Evolutionary conservation across 352 stramenopile genomes (phyloP).

Genomic region (Phytophthora europaea): DNA sequence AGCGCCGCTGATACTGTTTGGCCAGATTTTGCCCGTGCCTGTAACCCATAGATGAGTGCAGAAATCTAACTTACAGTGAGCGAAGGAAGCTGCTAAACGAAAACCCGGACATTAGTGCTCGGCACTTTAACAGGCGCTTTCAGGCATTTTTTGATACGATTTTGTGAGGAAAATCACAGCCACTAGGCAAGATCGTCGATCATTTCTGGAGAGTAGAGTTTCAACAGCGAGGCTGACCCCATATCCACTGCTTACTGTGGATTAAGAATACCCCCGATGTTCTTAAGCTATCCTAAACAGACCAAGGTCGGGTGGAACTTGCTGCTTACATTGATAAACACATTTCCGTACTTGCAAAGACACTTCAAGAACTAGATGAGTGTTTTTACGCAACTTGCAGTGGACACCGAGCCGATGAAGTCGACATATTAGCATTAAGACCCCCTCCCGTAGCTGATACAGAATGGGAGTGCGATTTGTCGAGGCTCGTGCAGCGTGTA

Average conservation of each 20-base stretch:
- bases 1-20: conserved; percentile 35
- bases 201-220: conserved; percentile 2
- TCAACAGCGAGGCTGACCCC: too few species aligned
- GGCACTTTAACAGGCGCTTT: conserved; percentile 35
- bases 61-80: background rate
- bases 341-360: background rate
- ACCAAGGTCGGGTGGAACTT: background rate
- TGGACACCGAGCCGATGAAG: too few species aligned
- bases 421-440: background rate
- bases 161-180: background rate
- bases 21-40: conserved; percentile 33
- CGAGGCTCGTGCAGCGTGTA: background rate
- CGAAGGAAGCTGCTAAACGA: background rate
- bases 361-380: background rate
- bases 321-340: background rate
- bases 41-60: conserved; percentile 10
- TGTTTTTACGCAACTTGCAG: background rate
- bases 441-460: too few species aligned
- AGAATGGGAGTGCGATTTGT: background rate
- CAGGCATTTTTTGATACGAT: conserved; percentile 27
- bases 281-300: too few species aligned
- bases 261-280: too few species aligned
- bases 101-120: conserved; percentile 18
- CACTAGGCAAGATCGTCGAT: conserved; percentile 20
- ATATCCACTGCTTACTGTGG: too few species aligned